Conservation (phyloP, 2,329 filamentous ascomycete genomes). For the Talaromyces sp. region DNA sequence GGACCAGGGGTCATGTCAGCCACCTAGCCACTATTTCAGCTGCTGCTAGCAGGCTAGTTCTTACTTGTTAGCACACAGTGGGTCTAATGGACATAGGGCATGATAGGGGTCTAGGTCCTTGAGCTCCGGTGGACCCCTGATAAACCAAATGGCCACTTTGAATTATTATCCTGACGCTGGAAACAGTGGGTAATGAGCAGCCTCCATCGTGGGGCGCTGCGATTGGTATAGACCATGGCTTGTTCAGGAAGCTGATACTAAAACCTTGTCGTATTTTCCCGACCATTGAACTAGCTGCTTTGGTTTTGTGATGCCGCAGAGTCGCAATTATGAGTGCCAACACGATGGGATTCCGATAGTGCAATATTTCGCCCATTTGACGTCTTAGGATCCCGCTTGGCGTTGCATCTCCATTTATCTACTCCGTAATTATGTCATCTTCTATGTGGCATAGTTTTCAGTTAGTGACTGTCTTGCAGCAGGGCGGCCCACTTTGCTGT, state of each 20-base stretch:
- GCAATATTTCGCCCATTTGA: not conserved
- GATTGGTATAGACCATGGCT: not conserved
- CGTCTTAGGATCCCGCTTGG: not conserved
- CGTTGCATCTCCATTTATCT: not conserved
- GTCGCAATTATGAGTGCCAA: not conserved
- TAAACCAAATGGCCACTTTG: not conserved
- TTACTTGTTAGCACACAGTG: not conserved
- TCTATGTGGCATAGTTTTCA: not conserved
- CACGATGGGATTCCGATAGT: not conserved
- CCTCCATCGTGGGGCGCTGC: not conserved
- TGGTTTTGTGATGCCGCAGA: not conserved
- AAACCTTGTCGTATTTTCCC: not conserved
- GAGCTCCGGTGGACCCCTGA: not conserved
- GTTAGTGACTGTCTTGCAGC: not conserved
- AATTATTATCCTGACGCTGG: not conserved
- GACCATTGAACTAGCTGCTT: not conserved
- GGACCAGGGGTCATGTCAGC: not conserved
- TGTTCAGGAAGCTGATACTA: not conserved
- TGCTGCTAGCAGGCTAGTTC: not conserved
- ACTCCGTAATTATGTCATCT: not conserved
- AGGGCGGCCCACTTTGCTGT: not conserved
- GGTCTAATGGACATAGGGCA: not conserved
- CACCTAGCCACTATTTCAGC: not conserved
- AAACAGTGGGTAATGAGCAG: not conserved
- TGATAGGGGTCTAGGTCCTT: not conserved